Base-by-base conservation (phyloP, 1,284 basidiomycete species). In the Malassezia yamatoensis region DNA sequence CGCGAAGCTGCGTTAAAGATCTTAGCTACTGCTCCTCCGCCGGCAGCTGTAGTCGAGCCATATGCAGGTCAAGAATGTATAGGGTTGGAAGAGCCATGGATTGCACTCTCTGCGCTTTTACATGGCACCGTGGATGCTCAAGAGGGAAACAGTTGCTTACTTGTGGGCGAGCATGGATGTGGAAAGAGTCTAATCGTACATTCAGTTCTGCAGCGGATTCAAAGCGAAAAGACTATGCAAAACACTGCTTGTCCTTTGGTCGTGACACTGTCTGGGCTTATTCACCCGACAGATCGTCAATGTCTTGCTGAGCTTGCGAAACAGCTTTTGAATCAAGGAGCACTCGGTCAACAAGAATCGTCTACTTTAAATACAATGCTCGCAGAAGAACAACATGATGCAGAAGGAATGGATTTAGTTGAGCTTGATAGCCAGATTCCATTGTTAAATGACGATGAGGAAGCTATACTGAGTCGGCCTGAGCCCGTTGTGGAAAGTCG, bases 251-350 rank as follows among this genome's bases (percentile, higher is more conserved):
- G 10, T 39, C 49, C 37, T 16, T 34, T 40, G 41, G 62, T 61
- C 39, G 68, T 74, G 2, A 49, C 58, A 6, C 54, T 74, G 1
- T 60, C 64, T 3, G 70, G 57, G 0, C 58, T 60, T 0, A 33
- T 71, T 8, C 65, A 71, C 43, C 54, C 66, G 29, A 70, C 65
- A 9, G 72, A 74, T 35, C 47, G 68, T 9, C 54, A 63, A 1
- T 67, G 67, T 7, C 60, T 74, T 56, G 59, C 67, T 16, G 69
- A 67, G 46, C 65, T 74, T 59, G 70, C 68, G 7, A 59, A 62
- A 35, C 70, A 74, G 47, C 62, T 74, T 11, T 62, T 73, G 34
- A 35, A 59, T 4, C 62, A 63, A 40, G 72, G 69, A 15, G 72
- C 70, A 0, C 61, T 74, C 20, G 45, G 21, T 32, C 54, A 15